Evolutionary conservation across 495 filamentous ascomycete species (phyloP), one percentile per base, ranked within the genome.

Genomic region (Xylaria nigripes): DNA sequence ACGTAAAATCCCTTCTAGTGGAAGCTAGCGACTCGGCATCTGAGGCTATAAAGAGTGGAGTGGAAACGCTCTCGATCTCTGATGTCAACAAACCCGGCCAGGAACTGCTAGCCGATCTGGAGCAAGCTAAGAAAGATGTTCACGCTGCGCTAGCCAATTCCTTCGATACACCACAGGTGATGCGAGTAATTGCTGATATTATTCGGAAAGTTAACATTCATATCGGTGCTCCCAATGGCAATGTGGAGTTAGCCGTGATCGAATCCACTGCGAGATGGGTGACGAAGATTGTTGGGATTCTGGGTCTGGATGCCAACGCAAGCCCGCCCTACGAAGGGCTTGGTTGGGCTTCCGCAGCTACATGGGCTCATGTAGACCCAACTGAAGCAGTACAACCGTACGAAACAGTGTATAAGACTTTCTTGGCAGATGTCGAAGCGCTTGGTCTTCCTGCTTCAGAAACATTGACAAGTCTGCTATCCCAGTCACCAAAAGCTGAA

Each of bases 101-200:
- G 40, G 64, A 59, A 2, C 59, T 78, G 13, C 34, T 67, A 19
- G 66, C 58, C 0, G 69, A 72, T 29, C 72, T 95, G 7, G 77
- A 84, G 38, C 71, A 80, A 30, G 78, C 86, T 6, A 82, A 93
- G 68, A 65, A 68, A 10, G 77, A 84, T 1, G 72, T 90, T 7
- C 66, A 89, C 51, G 70, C 75, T 12, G 84, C 85, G 0, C 76
- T 98, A 13, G 80, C 77, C 66, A 89, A 97, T 70, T 95, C 90
- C 0, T 96, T 98, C 71, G 81, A 97, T 62, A 98, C 93, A 0
- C 79, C 85, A 10, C 70, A 70, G 23, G 88, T 82, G 2, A 89
- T 98, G 86, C 74, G 76, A 23, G 65, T 80, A 12, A 83, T 98
- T 49, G 81, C 81, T 2, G 78, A 85, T 42, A 76, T 96, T 10